Evolutionary conservation across 1,139 yeast genomes (phyloP).

Genomic region (Debaryomycetaceae sp.): DNA sequence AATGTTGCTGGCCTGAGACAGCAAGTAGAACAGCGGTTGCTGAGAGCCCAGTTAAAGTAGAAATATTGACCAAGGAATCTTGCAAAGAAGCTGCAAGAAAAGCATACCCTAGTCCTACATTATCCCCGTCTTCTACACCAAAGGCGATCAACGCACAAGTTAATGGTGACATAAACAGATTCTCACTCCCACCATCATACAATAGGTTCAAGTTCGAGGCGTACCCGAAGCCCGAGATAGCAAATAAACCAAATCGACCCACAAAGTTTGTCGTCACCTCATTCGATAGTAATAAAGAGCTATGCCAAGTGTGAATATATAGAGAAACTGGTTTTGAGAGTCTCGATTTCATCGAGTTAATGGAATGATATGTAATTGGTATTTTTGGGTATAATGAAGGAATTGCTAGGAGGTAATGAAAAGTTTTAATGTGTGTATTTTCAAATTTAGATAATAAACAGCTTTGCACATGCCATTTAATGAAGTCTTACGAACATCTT

Average conservation of each 20-base stretch:
- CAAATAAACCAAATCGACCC: conserved; percentile 2
- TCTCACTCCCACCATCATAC: conserved; percentile 14
- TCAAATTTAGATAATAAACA: no score
- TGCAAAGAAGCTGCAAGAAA: conserved; percentile 1
- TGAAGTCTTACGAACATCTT: no score
- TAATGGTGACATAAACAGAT: conserved; percentile 12
- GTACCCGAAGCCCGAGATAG: not conserved
- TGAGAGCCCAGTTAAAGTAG: conserved; percentile 1
- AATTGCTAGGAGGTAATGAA: no score
- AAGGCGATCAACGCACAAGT: conserved; percentile 9
- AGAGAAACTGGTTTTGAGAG: no score
- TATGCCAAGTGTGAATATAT: conserved; percentile 29
- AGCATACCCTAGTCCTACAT: conserved; percentile 20
- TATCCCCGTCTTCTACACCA: conserved; percentile 14
- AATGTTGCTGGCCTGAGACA: conserved; percentile 43
- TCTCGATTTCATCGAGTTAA: no score
- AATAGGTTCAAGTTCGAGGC: not conserved
- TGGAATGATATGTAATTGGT: no score
- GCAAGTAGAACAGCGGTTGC: not conserved
- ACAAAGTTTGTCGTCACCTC: conserved; percentile 26
- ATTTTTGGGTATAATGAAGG: no score
- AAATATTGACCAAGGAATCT: conserved; percentile 1
- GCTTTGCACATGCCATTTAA: no score
- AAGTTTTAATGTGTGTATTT: no score
- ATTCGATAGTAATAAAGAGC: conserved; percentile 21